Conservation (phyloP, 257 asterid species). For the Handroanthus guayacan region DNA sequence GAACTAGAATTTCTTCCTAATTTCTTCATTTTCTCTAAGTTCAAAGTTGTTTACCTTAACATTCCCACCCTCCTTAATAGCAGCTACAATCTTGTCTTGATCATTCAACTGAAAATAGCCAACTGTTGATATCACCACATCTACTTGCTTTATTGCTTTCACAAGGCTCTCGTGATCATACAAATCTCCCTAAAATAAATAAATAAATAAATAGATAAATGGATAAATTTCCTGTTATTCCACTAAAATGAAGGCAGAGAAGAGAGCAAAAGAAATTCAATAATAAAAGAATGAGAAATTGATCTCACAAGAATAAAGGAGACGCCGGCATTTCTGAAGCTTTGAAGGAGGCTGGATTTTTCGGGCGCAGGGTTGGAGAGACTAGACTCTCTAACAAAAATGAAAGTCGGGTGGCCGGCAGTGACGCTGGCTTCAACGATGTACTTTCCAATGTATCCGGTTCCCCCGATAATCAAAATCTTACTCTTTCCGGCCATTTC, state of each 20-base stretch:
- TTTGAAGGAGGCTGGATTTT: constrained; percentile 49
- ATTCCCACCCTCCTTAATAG: constrained; percentile 65
- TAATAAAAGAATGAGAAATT: neutral
- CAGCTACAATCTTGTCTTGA: constrained; percentile 57
- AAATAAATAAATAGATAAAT: neutral
- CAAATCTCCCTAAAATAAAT: constrained; percentile 56
- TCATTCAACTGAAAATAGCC: constrained; percentile 56
- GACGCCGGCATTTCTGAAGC: constrained; percentile 55
- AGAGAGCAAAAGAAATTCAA: neutral
- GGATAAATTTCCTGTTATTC: no score
- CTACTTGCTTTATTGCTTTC: constrained; percentile 64
- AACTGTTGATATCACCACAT: constrained; percentile 66
- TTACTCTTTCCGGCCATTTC: constrained; percentile 55
- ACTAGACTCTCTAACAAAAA: constrained; percentile 48
- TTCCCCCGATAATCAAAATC: constrained; percentile 65
- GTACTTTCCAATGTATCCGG: constrained; percentile 70
- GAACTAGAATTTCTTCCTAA: neutral
- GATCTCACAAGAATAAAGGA: constrained; percentile 43
- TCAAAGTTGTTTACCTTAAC: constrained; percentile 45
- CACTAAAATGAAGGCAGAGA: neutral
- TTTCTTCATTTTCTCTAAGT: constrained; percentile 2
- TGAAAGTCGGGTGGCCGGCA: constrained; percentile 57
- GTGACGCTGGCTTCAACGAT: constrained; percentile 52
- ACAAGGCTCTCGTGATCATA: constrained; percentile 62
- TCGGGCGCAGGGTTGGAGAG: constrained; percentile 47